Percentiles rank a stretch among this genome's conserved stretches.
Evolutionary conservation across 306 rosid genomes (phyloP).

Genomic region (Macrotyloma uniflorum): DNA sequence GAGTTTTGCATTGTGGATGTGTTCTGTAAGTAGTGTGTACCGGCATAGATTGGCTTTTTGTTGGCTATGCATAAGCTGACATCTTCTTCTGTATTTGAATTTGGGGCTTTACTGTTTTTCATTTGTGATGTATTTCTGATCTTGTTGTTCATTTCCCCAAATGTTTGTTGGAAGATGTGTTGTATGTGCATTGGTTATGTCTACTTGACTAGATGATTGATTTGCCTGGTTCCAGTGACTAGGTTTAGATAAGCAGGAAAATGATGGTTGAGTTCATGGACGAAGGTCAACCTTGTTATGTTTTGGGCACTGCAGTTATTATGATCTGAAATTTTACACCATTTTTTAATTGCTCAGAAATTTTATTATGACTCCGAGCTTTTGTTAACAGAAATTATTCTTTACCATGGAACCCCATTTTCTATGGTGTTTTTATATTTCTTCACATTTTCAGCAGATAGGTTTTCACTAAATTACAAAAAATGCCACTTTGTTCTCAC

Average conservation of each 20-base stretch:
- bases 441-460: not conserved
- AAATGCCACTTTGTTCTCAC: not conserved
- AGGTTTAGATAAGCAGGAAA: not conserved
- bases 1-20: not conserved
- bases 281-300: not conserved
- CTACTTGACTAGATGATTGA: not conserved
- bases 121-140: not conserved
- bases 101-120: slow-evolving; percentile 6
- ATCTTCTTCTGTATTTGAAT: not conserved
- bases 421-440: not conserved
- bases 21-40: not conserved
- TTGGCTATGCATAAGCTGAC: not conserved
- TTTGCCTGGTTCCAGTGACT: not conserved
- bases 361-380: not conserved
- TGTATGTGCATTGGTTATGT: not conserved
- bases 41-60: not conserved
- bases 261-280: not conserved
- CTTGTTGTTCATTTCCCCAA: not conserved
- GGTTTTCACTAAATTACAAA: not conserved
- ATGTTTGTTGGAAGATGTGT: not conserved
- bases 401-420: not conserved
- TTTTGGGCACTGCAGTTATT: no score
- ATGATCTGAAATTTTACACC: no score
- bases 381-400: slow-evolving; percentile 6
- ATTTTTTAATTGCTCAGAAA: not conserved